Percentiles rank a stretch among this genome's conserved stretches.
These are phyloP conservation scores for Elaeis guineensis DNA, from an alignment of 176 grass and related monocot species.

Conservation along the genomic window DNA sequence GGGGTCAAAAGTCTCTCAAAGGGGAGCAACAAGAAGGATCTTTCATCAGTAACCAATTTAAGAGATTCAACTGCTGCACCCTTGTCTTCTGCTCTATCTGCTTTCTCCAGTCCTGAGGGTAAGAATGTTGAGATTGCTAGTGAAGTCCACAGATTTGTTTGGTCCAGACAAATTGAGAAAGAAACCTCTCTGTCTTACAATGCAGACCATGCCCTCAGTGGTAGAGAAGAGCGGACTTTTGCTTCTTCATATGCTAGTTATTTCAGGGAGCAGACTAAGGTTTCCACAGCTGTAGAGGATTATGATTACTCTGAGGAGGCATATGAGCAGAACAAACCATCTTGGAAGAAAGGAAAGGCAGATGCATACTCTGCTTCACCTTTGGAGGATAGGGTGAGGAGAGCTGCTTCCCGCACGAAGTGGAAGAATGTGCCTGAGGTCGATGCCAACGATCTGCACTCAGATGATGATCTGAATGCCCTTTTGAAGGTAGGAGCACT, in stretches of 20 bases:
- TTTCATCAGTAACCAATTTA: conserved; percentile 28
- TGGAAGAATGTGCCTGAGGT: conserved; percentile 25
- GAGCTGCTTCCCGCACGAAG: conserved; percentile 13
- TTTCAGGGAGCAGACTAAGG: conserved; percentile 1
- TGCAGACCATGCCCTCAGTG: conserved; percentile 5
- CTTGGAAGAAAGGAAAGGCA: conserved; percentile 11
- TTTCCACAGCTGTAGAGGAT: conserved; percentile 1
- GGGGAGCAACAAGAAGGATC: conserved; percentile 41
- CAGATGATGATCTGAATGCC: conserved; percentile 36
- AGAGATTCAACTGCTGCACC: conserved; percentile 39
- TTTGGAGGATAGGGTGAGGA: conserved; percentile 22
- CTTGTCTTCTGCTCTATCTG: conserved; percentile 11
- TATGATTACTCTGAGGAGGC: conserved; percentile 17
- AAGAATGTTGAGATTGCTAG: conserved; percentile 15
- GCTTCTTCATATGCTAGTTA: conserved; percentile 4
- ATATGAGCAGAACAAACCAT: conserved; percentile 8
- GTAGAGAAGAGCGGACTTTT: conserved; percentile 18
- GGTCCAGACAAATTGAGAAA: conserved; percentile 23
- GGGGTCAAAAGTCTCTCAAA: conserved; percentile 57
- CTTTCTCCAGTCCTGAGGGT: conserved; percentile 1
- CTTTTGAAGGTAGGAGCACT: conserved; percentile 34
- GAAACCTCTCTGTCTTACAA: conserved; percentile 11
- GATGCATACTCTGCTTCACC: conserved; percentile 4
- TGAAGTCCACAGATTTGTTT: conserved; percentile 10
- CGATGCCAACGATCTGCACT: conserved; percentile 12